Percentiles rank a stretch among this genome's conserved stretches.
These are phyloP conservation scores for Claviceps cyperi DNA, from an alignment of 2,329 filamentous ascomycete species.

Conservation along the genomic window DNA sequence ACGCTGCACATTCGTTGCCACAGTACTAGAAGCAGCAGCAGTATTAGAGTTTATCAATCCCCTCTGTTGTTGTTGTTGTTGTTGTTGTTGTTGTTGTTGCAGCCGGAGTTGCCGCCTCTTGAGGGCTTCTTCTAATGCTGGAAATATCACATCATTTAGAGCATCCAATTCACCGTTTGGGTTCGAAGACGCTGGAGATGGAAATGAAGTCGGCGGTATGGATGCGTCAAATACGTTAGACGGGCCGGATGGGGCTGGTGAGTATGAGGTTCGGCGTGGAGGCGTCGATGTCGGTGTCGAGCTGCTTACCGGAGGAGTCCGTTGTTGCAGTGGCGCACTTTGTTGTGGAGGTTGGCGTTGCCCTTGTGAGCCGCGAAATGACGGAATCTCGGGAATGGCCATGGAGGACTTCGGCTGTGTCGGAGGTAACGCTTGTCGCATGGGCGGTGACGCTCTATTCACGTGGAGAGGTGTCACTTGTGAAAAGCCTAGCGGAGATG, in stretches of 20 bases:
- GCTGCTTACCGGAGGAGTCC: slow-evolving; percentile 4
- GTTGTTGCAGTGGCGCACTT: slow-evolving; percentile 9
- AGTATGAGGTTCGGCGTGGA: slow-evolving; percentile 12
- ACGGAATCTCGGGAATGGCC: slow-evolving; percentile 39
- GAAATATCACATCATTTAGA: slow-evolving; percentile 80
- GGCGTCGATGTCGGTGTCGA: slow-evolving; percentile 11
- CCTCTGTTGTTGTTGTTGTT: slow-evolving; percentile 33
- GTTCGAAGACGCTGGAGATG: slow-evolving; percentile 40
- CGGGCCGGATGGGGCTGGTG: slow-evolving; percentile 13
- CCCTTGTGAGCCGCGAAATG: slow-evolving; percentile 29
- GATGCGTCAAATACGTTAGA: slow-evolving; percentile 12
- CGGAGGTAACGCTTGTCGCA: slow-evolving; percentile 8
- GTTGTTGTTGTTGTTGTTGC: slow-evolving; percentile 34
- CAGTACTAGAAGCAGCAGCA: slow-evolving; percentile 19
- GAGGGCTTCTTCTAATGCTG: slow-evolving; percentile 80
- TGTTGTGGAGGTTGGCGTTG: slow-evolving; percentile 18
- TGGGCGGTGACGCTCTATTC: slow-evolving; percentile 10
- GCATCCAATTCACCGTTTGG: slow-evolving; percentile 64
- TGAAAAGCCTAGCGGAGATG: not conserved
- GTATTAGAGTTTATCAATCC: slow-evolving; percentile 12
- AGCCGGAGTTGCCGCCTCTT: slow-evolving; percentile 58
- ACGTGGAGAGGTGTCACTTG: slow-evolving; percentile 1
- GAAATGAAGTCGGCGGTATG: slow-evolving; percentile 34
- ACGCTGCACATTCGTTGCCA: slow-evolving; percentile 52
- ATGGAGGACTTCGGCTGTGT: slow-evolving; percentile 19